These are phyloP conservation scores for Kodamaea restingae DNA, from an alignment of 805 yeast genomes.

Conservation along the genomic window DNA sequence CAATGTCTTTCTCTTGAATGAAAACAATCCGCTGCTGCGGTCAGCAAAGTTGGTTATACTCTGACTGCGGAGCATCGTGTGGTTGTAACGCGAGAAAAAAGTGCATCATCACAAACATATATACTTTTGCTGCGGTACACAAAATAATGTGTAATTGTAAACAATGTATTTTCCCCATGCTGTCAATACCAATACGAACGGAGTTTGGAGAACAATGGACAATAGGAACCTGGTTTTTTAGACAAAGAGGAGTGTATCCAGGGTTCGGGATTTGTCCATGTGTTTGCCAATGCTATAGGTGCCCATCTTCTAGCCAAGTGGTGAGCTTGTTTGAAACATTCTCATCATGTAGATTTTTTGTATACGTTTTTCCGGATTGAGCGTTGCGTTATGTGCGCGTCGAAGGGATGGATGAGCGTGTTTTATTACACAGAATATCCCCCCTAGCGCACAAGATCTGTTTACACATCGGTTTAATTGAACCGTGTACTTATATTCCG, in stretches of 20 bases:
- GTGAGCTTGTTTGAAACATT: background rate
- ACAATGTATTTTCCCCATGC: background rate
- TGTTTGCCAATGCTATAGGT: too few species aligned
- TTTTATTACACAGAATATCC: background rate
- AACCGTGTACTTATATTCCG: too few species aligned
- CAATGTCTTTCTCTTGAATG: slow-evolving; percentile 5
- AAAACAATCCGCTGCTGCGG: slow-evolving; percentile 10
- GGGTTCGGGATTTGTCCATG: too few species aligned
- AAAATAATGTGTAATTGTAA: background rate
- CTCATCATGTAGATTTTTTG: background rate
- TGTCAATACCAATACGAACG: background rate
- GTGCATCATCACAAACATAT: background rate
- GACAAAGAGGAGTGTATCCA: too few species aligned
- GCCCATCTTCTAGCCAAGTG: too few species aligned
- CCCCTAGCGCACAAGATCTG: background rate
- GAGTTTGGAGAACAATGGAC: background rate
- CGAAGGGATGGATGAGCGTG: slow-evolving; percentile 1
- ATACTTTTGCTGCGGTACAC: background rate
- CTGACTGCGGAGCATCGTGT: slow-evolving; percentile 25
- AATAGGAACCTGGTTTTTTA: too few species aligned
- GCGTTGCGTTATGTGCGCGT: background rate
- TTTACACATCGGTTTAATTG: background rate
- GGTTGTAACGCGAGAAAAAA: background rate
- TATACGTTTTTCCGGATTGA: slow-evolving; percentile 1
- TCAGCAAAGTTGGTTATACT: slow-evolving; percentile 23